phyloP scores from a whole-genome alignment of 805 yeast genomes.

The Candida boleticola region DNA sequence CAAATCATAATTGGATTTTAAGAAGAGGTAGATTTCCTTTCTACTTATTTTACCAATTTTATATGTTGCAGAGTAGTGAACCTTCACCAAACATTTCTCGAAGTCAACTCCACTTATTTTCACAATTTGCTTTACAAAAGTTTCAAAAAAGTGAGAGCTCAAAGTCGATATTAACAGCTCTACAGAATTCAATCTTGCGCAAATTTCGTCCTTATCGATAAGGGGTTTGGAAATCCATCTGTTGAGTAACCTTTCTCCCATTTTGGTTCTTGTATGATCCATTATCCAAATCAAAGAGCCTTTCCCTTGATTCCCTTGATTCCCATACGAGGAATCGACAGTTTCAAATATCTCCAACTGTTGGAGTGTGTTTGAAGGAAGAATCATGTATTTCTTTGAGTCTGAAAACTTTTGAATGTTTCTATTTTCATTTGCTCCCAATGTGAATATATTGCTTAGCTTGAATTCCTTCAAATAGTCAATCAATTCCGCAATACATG shows the following conservation, averaged over 20 bases:
- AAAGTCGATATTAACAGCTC: conserved; percentile 26
- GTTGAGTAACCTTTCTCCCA: conserved; percentile 66
- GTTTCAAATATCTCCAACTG: conserved; percentile 68
- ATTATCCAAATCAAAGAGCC: conserved; percentile 82
- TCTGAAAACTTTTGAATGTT: conserved; percentile 54
- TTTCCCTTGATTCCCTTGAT: conserved; percentile 14
- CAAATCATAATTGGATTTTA: conserved; percentile 28
- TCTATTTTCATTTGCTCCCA: conserved; percentile 25
- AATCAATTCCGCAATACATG: conserved; percentile 46
- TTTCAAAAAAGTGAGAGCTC: conserved; percentile 30
- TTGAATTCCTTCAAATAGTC: conserved; percentile 61
- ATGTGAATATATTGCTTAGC: conserved; percentile 53
- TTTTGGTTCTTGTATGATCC: conserved; percentile 75
- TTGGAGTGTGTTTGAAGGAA: conserved; percentile 64
- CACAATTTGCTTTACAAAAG: conserved; percentile 22
- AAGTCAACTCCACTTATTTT: conserved; percentile 28
- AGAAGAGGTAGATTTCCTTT: conserved; percentile 29
- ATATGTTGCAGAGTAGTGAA: conserved; percentile 36
- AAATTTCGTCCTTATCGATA: conserved; percentile 49
- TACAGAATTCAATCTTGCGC: conserved; percentile 60
- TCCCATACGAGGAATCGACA: conserved; percentile 52
- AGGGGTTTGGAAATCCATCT: conserved; percentile 80
- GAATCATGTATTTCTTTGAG: conserved; percentile 47
- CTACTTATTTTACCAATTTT: conserved; percentile 26
- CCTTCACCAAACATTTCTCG: conserved; percentile 34